These are phyloP conservation scores for Phytophthora multivora DNA, from an alignment of 352 stramenopile genomes.

Conservation along the genomic window DNA sequence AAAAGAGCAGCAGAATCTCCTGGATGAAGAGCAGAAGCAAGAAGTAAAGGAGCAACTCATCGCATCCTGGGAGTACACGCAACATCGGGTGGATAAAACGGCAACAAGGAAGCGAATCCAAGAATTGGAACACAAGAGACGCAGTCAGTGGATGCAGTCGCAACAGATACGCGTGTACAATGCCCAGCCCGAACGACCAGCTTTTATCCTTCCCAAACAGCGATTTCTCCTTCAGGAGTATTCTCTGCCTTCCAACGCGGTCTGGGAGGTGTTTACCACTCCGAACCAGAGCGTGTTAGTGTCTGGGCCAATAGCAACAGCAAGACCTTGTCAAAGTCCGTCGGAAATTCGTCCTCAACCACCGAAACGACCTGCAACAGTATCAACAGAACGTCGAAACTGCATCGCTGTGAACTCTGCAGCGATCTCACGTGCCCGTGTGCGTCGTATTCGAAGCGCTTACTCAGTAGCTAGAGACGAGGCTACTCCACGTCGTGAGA, in stretches of 20 bases:
- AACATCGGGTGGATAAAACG: slow-evolving; percentile 11
- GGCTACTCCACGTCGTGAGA: not conserved
- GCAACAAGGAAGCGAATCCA: slow-evolving; percentile 5
- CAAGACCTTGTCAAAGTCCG: not conserved
- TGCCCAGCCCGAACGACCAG: slow-evolving; percentile 14
- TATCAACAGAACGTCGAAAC: slow-evolving; percentile 4
- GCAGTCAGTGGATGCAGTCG: slow-evolving; percentile 50
- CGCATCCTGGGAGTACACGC: slow-evolving; percentile 37
- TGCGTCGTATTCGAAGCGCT: slow-evolving; percentile 31
- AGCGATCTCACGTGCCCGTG: slow-evolving; percentile 24
- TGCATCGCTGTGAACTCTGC: slow-evolving; percentile 19
- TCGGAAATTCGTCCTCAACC: slow-evolving; percentile 6
- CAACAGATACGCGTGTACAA: slow-evolving; percentile 29
- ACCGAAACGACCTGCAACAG: slow-evolving; percentile 15
- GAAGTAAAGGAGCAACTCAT: slow-evolving; percentile 24
- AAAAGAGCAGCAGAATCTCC: slow-evolving; percentile 2
- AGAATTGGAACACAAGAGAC: slow-evolving; percentile 24
- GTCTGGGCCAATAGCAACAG: slow-evolving; percentile 21
- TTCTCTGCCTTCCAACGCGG: slow-evolving; percentile 23
- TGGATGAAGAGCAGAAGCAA: slow-evolving; percentile 2
- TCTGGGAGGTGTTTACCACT: slow-evolving; percentile 19
- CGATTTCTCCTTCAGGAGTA: slow-evolving; percentile 29
- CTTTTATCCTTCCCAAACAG: slow-evolving; percentile 27
- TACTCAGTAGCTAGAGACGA: slow-evolving; percentile 2
- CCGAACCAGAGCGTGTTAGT: slow-evolving; percentile 4